Conservation (phyloP, 176 grass and related monocot genomes). For the Bolboschoenus planiculmis region DNA sequence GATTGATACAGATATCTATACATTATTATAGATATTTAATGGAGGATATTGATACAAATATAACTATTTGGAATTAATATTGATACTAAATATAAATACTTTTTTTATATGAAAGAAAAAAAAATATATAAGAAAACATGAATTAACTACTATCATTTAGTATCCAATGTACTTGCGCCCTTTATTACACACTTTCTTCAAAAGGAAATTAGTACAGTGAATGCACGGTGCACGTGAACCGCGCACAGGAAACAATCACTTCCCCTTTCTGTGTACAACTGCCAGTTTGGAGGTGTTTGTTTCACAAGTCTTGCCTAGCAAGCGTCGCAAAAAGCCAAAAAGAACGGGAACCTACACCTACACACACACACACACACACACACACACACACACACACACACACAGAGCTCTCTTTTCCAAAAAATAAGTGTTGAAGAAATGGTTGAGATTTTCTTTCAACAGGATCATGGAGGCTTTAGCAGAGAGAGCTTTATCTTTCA, state of each 20-base stretch:
- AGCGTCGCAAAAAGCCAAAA: slow-evolving; percentile 15
- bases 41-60: too few relatives aligned
- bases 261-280: background rate
- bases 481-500: background rate
- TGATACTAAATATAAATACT: too few relatives aligned
- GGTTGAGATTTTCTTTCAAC: background rate
- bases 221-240: background rate
- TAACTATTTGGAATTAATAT: too few relatives aligned
- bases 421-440: background rate
- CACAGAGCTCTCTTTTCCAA: background rate
- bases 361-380: too few relatives aligned
- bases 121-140: too few relatives aligned
- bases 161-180: background rate
- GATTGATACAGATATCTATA: too few relatives aligned
- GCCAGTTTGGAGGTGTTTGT: background rate
- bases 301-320: background rate
- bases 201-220: background rate
- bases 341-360: background rate
- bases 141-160: too few relatives aligned
- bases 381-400: too few relatives aligned
- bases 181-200: background rate
- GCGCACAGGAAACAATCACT: background rate
- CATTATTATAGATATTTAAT: too few relatives aligned
- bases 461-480: background rate
- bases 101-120: too few relatives aligned